phyloP scores from a whole-genome alignment of 164 flowering plant species.

The Sextonia rubra region DNA sequence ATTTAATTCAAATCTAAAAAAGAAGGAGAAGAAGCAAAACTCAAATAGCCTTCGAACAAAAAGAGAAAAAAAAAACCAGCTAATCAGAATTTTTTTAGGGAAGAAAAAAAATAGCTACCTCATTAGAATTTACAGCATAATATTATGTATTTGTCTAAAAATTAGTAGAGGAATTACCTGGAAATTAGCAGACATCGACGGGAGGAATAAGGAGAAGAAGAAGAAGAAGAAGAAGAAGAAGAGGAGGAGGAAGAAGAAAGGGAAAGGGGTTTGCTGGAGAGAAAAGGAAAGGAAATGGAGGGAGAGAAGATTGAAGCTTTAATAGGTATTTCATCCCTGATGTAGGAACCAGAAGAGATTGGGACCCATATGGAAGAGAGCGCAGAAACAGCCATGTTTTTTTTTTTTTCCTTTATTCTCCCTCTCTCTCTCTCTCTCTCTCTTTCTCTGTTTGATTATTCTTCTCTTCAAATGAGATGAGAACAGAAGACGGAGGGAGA shows the following conservation, averaged over 20 bases:
- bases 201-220: slow-evolving; percentile 11
- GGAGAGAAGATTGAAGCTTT: not conserved
- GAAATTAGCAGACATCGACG: slow-evolving; percentile 5
- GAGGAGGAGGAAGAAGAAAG: slow-evolving; percentile 12
- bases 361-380: slow-evolving; percentile 18
- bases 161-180: slow-evolving; percentile 22
- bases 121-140: not conserved
- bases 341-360: slow-evolving; percentile 23
- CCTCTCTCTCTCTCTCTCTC: not conserved
- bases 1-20: too few relatives aligned
- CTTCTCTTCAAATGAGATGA: too few relatives aligned
- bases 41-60: too few relatives aligned
- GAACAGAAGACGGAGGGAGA: too few relatives aligned
- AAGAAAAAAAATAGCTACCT: not conserved
- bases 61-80: not conserved
- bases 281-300: slow-evolving; percentile 10
- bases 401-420: not conserved
- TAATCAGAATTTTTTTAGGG: not conserved
- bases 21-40: too few relatives aligned
- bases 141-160: not conserved
- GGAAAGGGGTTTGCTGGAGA: slow-evolving; percentile 11
- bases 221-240: slow-evolving; percentile 11
- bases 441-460: not conserved
- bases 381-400: not conserved
- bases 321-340: not conserved